Base-by-base conservation (phyloP, 495 filamentous ascomycete genomes). In the Physcia stellaris region DNA sequence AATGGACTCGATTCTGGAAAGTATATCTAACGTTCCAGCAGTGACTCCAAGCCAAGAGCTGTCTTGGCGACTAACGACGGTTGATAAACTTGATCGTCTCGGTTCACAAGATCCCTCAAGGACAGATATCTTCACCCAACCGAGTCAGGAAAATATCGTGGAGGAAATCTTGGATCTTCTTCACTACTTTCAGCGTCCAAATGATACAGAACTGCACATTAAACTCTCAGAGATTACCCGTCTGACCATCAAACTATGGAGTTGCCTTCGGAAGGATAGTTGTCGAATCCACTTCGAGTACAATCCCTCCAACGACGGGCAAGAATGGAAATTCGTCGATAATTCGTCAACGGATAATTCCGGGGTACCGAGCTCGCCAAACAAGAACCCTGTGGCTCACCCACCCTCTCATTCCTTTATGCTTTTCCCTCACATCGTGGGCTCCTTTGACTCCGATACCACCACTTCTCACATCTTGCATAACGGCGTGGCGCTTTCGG, bases 81-180 rank as follows among this genome's bases (percentile, higher is more conserved):
- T 34, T 41, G 21, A 41, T 6, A 41, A 34, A 26, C 39, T 41
- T 34, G n/a, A 41, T 23, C 21, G 12, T 18, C 39, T 33, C 11
- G 3, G 15, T 34, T 34, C 7, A 26, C 10, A 41, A 26, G 11
- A 5, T 41, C 30, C 17, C 21, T 33, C 21, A 29, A n/a, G 1
- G 12, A 19, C 2, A 2, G 6, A 18, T 41, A 2, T 41, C 29
- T 41, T 24, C 13, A 41, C 21, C 17, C 6, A 41, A 34, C 21
- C 30, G 13, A 26, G 9, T 26, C 21, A 34, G 30, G 15, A 12
- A 9, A 3, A 17, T 17, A 41, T 41, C 21, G 6, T 34, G 6
- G 15, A 41, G 6, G 21, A 41, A 41, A 41, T 33, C 0, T 24
- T 24, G n/a, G 13, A 41, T 18, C n/a, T n/a, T 20, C 39, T 41